Base-by-base conservation (phyloP, 345 rosid genomes). In the Brassica cretica region DNA sequence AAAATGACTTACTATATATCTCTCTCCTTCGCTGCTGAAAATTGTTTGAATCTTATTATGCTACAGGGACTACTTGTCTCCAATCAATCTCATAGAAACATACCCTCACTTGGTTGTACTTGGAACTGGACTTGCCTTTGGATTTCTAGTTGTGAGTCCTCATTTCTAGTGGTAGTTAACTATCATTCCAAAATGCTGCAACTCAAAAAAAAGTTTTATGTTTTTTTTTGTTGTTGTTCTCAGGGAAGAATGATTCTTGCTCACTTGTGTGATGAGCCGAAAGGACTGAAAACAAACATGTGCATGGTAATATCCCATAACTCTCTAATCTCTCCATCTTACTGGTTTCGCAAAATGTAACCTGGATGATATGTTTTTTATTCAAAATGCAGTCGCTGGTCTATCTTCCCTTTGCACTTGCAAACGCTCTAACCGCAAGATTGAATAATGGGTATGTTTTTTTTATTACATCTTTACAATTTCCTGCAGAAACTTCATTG, bases 241-340 rank as follows among this genome's bases (percentile, higher is more conserved):
- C 90, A 95, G 99, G 99, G 99, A 82, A 88, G 99, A 84, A 93
- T 95, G 99, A 93, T 95, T 86, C 86, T 95, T 80, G 93, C 99
- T 76, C 99, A 95, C 83, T 82, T 95, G 84, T 95, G 99, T 76
- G 98, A 95, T 81, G 99, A 95, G 81, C 97, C 98, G 6, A 95
- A 91, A 83, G 99, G 99, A 78, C 82, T 95, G 78, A 95, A 95
- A 85, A 95, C 99, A 73, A 90, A 95, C 81, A 95, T 95, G 99
- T 93, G 99, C 88, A 75, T 95, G 96, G 99, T 95, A 95, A 49
- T 15, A 15, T 81, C 84, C 32, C 29, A 24, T 16, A 12, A 61
- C 3, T 46, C 12, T 3, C 12, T 21, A 44, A 25, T 37, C 41
- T 79, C 51, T 63, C 7, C 37, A 37, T 62, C 71, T 35, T 68